Conservation (phyloP, 192 early-diverging fungal species). For the Glomus cerebriforme region DNA sequence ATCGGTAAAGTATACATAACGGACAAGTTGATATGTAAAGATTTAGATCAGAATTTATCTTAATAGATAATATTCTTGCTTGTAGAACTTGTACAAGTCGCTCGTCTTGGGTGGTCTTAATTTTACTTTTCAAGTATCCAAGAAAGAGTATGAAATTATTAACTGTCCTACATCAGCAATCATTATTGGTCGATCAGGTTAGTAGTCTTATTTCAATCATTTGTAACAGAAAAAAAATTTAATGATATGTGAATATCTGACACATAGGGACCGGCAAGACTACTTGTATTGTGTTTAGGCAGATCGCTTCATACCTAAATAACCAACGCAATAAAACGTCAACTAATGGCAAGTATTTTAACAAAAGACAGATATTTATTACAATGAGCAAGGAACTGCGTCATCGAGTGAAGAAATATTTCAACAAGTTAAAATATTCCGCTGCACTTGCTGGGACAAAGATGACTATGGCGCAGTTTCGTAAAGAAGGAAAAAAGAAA, state of each 20-base stretch:
- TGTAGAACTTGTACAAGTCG: slow-evolving; percentile 23
- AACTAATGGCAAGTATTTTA: not conserved
- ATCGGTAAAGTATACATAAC: slow-evolving; percentile 1
- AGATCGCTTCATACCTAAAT: slow-evolving; percentile 1
- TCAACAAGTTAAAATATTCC: not conserved
- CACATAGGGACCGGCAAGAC: slow-evolving; percentile 21
- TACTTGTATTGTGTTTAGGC: not conserved
- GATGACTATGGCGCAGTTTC: not conserved
- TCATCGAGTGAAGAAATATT: not conserved
- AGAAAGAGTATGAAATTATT: slow-evolving; percentile 25
- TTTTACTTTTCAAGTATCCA: slow-evolving; percentile 27
- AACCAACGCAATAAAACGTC: not conserved
- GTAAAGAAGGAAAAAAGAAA: not conserved
- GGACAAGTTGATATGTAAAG: not conserved
- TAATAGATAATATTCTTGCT: not conserved
- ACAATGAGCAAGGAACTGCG: not conserved
- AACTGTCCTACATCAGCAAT: slow-evolving; percentile 19
- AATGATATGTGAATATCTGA: not conserved
- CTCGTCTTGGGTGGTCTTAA: not conserved
- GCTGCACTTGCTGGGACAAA: not conserved
- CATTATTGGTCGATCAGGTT: slow-evolving; percentile 25
- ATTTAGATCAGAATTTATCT: not conserved
- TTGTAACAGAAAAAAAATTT: not conserved
- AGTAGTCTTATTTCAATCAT: not conserved
- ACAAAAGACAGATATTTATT: slow-evolving; percentile 31